phyloP scores from a whole-genome alignment of 208 protist species.

The Naegleria fowleri region DNA sequence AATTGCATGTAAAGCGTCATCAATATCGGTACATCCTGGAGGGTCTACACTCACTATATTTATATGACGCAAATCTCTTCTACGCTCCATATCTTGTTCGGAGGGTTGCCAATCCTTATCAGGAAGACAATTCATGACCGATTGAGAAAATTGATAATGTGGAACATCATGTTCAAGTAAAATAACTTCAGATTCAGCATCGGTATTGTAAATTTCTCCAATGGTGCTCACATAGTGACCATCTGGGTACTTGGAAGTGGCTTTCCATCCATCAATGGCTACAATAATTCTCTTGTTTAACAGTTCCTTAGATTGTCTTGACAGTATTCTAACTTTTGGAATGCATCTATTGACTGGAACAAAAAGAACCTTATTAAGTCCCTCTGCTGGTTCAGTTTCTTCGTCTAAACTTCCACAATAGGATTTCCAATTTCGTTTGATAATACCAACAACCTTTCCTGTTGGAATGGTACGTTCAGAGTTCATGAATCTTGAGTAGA shows the following conservation, averaged over 20 bases:
- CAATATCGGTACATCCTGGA: constrained; percentile 79
- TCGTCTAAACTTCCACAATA: constrained; percentile 70
- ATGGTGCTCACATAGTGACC: constrained; percentile 85
- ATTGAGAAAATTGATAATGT: constrained; percentile 36
- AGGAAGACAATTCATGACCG: constrained; percentile 64
- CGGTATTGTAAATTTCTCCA: constrained; percentile 82
- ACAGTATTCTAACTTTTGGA: constrained; percentile 74
- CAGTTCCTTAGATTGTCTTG: constrained; percentile 62
- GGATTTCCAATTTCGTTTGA: constrained; percentile 54
- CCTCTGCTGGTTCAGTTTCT: not conserved
- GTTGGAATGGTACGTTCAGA: constrained; percentile 40
- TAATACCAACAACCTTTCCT: constrained; percentile 65
- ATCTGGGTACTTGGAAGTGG: constrained; percentile 73
- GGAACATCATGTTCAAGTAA: constrained; percentile 78
- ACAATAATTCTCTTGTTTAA: constrained; percentile 81
- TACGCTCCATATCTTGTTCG: constrained; percentile 56
- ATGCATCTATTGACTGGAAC: constrained; percentile 76
- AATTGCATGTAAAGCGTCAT: constrained; percentile 74
- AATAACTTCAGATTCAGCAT: constrained; percentile 84
- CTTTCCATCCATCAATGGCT: constrained; percentile 86
- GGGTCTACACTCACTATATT: constrained; percentile 88
- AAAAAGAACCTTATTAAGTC: constrained; percentile 49
- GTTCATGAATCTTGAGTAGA: not conserved
- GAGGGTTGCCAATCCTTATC: constrained; percentile 66
- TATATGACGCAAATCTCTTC: constrained; percentile 74